phyloP scores from a whole-genome alignment of 2,329 filamentous ascomycete species.

The Graphiopsis chlorocephala region DNA sequence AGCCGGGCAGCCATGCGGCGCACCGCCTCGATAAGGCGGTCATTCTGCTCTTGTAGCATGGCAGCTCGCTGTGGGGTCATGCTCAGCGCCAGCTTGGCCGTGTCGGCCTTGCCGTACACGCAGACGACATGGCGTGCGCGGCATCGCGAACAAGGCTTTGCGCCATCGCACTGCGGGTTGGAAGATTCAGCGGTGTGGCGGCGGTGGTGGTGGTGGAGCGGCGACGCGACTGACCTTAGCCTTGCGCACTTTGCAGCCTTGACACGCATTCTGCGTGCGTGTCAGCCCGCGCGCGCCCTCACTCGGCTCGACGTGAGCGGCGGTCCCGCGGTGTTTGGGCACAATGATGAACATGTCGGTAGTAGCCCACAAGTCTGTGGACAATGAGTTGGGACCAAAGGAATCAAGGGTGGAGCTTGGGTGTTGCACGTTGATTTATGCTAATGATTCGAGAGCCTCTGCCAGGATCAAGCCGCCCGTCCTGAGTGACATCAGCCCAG shows the following conservation, averaged over 20 bases:
- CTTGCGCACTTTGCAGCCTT: slow-evolving; percentile 5
- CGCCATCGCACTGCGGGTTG: not conserved
- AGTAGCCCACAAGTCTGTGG: not conserved
- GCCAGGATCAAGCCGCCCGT: not conserved
- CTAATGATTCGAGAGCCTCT: not conserved
- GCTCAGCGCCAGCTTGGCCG: slow-evolving; percentile 1
- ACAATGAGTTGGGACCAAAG: not conserved
- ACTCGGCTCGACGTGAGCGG: slow-evolving; percentile 1
- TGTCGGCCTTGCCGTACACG: slow-evolving; percentile 2
- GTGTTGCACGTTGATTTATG: not conserved
- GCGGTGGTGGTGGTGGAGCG: not conserved
- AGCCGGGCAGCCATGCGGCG: slow-evolving; percentile 3
- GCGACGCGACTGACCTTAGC: slow-evolving; percentile 1
- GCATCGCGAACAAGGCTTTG: slow-evolving; percentile 6
- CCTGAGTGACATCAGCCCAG: slow-evolving; percentile 2
- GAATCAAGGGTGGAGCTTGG: not conserved
- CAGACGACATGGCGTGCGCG: slow-evolving; percentile 1
- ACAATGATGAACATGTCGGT: slow-evolving; percentile 1
- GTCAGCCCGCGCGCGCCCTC: not conserved
- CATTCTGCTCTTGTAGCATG: slow-evolving; percentile 4
- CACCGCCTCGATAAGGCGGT: not conserved
- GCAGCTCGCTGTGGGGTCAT: slow-evolving; percentile 1
- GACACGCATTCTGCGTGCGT: slow-evolving; percentile 1
- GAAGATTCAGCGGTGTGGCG: slow-evolving; percentile 1
- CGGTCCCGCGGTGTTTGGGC: not conserved